Conservation (phyloP, 2,329 filamentous ascomycete genomes). For the Cladosporium oxysporum region DNA sequence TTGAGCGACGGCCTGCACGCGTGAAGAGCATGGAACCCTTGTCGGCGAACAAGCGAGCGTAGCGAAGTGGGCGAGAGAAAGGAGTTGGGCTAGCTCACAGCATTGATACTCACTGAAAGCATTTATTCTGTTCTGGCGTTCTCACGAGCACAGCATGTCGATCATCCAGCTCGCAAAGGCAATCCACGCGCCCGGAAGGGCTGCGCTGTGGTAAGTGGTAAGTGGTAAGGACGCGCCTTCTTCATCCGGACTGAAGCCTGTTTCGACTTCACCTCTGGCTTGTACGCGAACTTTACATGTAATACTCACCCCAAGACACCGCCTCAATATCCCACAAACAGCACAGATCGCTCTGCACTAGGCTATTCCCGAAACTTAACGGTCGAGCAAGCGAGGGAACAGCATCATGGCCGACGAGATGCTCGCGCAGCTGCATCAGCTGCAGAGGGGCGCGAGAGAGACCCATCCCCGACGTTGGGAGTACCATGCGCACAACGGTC, state of each 20-base stretch:
- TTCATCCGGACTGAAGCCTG: conserved; percentile 3
- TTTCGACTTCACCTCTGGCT: conserved; percentile 7
- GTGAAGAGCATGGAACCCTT: conserved; percentile 31
- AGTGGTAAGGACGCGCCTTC: conserved; percentile 14
- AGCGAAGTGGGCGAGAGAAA: neutral
- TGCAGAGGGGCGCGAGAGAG: conserved; percentile 27
- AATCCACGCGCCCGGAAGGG: neutral
- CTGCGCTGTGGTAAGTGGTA: neutral
- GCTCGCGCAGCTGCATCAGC: conserved; percentile 33
- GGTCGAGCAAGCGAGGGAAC: neutral
- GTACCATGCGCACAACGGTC: conserved; percentile 16
- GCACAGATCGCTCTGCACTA: neutral
- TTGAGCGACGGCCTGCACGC: conserved; percentile 41
- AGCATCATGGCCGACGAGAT: conserved; percentile 28
- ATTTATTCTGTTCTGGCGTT: neutral
- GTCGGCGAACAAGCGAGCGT: conserved; percentile 1
- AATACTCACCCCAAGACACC: neutral
- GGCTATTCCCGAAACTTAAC: neutral
- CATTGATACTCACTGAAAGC: neutral
- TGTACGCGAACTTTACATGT: neutral
- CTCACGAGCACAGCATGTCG: neutral
- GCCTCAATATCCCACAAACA: neutral
- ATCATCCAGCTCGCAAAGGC: neutral
- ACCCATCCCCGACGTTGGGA: conserved; percentile 1
- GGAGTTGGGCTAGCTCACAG: neutral